A percentile compares a stretch with the other conserved stretches of the same genome.
Evolutionary conservation across 805 yeast species (phyloP).

Genomic region (Candida khao-thaluensis): DNA sequence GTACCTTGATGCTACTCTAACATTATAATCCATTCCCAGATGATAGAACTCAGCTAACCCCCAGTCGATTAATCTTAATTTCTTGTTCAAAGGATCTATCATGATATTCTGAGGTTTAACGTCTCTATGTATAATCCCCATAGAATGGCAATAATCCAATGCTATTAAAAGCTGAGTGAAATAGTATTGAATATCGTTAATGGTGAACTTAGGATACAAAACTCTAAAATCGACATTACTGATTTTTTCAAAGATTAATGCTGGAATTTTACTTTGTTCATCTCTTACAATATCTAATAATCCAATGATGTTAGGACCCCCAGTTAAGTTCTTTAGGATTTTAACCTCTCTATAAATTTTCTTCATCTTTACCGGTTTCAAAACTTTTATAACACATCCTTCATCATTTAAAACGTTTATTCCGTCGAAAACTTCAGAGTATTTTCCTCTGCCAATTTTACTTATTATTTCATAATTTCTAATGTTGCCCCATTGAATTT

Average conservation of each 20-base stretch:
- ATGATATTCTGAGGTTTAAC: conserved; percentile 92
- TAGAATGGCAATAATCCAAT: conserved; percentile 83
- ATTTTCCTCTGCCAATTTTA: conserved; percentile 90
- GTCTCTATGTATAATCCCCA: conserved; percentile 94
- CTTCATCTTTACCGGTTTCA: conserved; percentile 91
- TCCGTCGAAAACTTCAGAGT: conserved; percentile 91
- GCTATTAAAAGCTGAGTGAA: conserved; percentile 81
- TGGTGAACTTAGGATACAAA: conserved; percentile 76
- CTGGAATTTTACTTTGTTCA: conserved; percentile 80
- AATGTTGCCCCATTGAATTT: conserved; percentile 81
- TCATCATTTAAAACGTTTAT: conserved; percentile 59
- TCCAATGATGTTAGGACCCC: conserved; percentile 78
- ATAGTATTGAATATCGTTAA: conserved; percentile 75
- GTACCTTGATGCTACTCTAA: conserved; percentile 87
- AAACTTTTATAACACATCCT: conserved; percentile 81
- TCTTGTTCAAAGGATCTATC: conserved; percentile 73
- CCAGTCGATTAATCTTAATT: conserved; percentile 85
- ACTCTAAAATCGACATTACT: conserved; percentile 84
- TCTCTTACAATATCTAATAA: conserved; percentile 86
- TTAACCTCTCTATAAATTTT: conserved; percentile 90
- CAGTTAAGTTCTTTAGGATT: conserved; percentile 78
- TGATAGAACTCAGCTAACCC: conserved; percentile 93
- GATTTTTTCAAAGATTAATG: conserved; percentile 80
- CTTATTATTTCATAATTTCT: conserved; percentile 81
- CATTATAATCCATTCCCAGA: conserved; percentile 84